A percentile compares a stretch with the other conserved stretches of the same genome.
Conservation (phyloP, 352 stramenopile genomes). For the Halophytophthora polymorphica region DNA sequence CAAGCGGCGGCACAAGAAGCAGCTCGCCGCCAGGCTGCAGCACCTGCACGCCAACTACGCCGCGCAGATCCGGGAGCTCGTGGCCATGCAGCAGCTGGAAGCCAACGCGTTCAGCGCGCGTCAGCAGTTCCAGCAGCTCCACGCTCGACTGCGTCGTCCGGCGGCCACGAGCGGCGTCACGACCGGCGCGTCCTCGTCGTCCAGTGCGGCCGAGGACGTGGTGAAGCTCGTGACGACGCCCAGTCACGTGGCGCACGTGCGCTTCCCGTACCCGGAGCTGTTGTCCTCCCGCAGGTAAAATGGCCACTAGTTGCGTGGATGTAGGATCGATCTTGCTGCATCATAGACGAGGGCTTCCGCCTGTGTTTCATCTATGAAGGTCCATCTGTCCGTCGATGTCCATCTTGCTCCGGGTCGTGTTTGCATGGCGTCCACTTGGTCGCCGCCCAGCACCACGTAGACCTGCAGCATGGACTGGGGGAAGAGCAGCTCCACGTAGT, state of each 20-base stretch:
- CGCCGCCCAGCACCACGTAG: conserved; percentile 54
- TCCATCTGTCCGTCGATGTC: too few relatives aligned
- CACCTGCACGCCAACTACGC: conserved; percentile 43
- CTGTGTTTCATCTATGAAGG: too few relatives aligned
- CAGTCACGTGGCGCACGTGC: conserved; percentile 11
- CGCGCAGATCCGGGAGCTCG: conserved; percentile 37
- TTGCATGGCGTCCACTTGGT: conserved; percentile 72
- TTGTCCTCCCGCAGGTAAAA: conserved; percentile 5
- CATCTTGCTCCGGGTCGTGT: conserved; percentile 61
- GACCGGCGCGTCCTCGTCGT: conserved; percentile 6
- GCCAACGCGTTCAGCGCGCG: conserved; percentile 41
- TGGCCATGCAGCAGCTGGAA: conserved; percentile 48
- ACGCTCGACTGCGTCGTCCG: conserved; percentile 15
- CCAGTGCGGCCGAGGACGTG: conserved; percentile 7
- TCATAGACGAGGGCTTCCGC: too few relatives aligned
- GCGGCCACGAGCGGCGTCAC: conserved; percentile 1
- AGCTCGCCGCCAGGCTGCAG: conserved; percentile 47
- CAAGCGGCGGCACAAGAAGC: conserved; percentile 70
- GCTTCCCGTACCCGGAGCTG: conserved; percentile 26
- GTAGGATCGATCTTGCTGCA: background rate
- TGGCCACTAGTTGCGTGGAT: background rate
- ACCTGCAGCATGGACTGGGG: conserved; percentile 63
- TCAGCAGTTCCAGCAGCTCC: conserved; percentile 41
- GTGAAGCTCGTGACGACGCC: conserved; percentile 15
- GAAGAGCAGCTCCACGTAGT: conserved; percentile 76